Percentiles rank a stretch among this genome's conserved stretches.
phyloP scores from a whole-genome alignment of 2,329 filamentous ascomycete genomes.

The Aureobasidium leucospermi region DNA sequence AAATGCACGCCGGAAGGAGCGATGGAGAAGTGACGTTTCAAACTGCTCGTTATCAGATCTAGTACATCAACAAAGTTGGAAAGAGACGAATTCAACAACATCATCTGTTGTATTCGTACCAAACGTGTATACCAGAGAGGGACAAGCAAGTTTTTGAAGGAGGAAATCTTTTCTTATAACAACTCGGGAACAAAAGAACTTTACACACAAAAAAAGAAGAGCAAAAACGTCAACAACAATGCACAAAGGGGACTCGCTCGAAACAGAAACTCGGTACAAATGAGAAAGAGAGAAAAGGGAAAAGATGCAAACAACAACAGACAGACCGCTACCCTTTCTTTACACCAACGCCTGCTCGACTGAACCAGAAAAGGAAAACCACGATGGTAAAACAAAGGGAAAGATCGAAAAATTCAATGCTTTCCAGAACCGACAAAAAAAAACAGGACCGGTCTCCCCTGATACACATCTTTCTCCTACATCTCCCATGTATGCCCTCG shows the following conservation, averaged over 20 bases:
- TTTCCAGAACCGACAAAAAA: not conserved
- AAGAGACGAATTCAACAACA: no score
- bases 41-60: no score
- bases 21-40: no score
- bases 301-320: not conserved
- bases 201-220: not conserved
- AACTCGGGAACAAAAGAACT: no score
- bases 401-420: not conserved
- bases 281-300: not conserved
- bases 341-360: constrained; percentile 6
- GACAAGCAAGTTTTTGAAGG: not conserved
- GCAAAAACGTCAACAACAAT: no score
- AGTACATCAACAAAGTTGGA: no score
- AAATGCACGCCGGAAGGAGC: no score
- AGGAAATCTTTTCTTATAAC: no score
- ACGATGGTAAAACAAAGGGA: not conserved
- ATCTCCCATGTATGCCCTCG: not conserved
- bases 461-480: not conserved
- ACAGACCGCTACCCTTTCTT: not conserved
- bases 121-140: not conserved
- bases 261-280: not conserved
- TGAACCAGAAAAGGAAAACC: not conserved
- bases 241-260: not conserved
- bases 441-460: not conserved
- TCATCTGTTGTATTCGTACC: no score